Percentiles rank a stretch among this genome's conserved stretches.
These are phyloP conservation scores for Tagetes patula DNA, from an alignment of 129 eudicot genomes.

Conservation along the genomic window DNA sequence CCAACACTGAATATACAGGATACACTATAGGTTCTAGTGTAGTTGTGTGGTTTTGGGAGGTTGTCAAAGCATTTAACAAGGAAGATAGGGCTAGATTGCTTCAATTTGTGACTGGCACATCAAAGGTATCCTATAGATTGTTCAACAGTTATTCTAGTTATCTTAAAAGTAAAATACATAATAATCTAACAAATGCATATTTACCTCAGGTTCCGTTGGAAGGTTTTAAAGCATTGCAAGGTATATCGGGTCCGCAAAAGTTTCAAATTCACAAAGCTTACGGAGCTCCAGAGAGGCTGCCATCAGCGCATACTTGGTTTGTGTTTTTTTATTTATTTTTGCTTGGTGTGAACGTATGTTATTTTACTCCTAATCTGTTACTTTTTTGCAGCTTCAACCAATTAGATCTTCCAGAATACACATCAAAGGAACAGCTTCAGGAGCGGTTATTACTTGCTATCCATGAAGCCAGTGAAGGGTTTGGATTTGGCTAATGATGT, in stretches of 20 bases:
- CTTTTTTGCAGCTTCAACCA: conserved; percentile 69
- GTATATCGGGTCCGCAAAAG: conserved; percentile 96
- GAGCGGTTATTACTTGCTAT: conserved; percentile 89
- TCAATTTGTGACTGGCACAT: conserved; percentile 97
- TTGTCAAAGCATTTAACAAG: conserved; percentile 74
- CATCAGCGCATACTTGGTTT: conserved; percentile 98
- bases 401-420: conserved; percentile 94
- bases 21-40: conserved; percentile 70
- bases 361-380: neutral
- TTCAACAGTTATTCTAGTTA: neutral
- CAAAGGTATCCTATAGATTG: conserved; percentile 61
- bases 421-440: conserved; percentile 88
- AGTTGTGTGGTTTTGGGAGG: conserved; percentile 99
- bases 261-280: conserved; percentile 98
- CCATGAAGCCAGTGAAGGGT: conserved; percentile 99
- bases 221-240: conserved; percentile 95
- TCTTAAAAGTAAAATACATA: neutral
- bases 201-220: conserved; percentile 78
- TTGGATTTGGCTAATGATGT: conserved; percentile 72
- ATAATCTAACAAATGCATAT: neutral
- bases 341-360: neutral
- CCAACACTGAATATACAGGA: conserved; percentile 93
- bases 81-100: conserved; percentile 95
- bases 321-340: conserved; percentile 27
- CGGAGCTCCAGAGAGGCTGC: conserved; percentile 96